Evolutionary conservation across 495 filamentous ascomycete species (phyloP), one percentile per base, ranked within the genome.

Genomic region (Hypoxylon cercidicola): DNA sequence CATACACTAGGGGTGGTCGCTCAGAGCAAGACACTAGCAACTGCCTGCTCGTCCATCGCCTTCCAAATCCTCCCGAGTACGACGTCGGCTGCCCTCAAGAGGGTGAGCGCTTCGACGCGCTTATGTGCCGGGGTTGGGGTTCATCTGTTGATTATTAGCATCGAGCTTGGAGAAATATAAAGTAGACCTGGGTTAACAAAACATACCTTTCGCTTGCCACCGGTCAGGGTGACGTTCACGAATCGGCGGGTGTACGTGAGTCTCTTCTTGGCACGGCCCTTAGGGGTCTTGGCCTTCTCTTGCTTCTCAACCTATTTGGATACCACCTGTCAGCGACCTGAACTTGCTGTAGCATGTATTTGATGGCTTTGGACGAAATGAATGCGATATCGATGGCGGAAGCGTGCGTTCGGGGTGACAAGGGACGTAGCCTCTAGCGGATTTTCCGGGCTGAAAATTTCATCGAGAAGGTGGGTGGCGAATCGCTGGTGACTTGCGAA

Each of bases 191-290:
- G 4, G n/a, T 39, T 13, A 11, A 32, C 2, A 44, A 43, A 50
- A 45, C 74, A 65, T 57, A 96, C 93, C 94, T 98, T 98, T 81
- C 95, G 86, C 94, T 99, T 99, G 81, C 95, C 95, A 80, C 95
- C 95, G 60, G 95, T 97, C 87, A 97, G 85, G 72, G 93, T 96
- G 77, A 99, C 93, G 85, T 98, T 99, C 69, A 99, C 96, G 87
- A 99, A 99, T 70, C 95, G 93, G 78, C 95, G 90, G 71, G 93
- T 98, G 86, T 99, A 99, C 68, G 84, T 86, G 72, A 97, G 89
- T 74, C 95, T 89, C 93, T 99, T 99, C 89, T 94, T 94, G 69
- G 95, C 95, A 72, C 95, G 93, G 77, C 95, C 95, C 88, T 99
- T 98, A 78, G 95, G 95, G 69, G 84, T 85, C 87, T 93, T 93